Base-by-base conservation (phyloP, 169 alveolate species). In the Theileria annulata region DNA sequence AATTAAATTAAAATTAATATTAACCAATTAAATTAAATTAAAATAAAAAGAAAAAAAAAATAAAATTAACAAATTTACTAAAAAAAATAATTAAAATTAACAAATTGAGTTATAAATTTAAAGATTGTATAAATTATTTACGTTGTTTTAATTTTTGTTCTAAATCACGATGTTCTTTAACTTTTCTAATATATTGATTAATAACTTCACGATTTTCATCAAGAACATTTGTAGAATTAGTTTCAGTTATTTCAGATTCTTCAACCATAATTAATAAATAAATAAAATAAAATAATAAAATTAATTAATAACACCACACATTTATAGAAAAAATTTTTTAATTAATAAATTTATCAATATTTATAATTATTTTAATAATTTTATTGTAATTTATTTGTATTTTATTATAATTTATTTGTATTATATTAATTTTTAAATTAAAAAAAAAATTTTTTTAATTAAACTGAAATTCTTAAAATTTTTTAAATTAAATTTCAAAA, bases 111-210 rank as follows among this genome's bases (percentile, higher is more conserved):
- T n/a, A n/a, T n/a, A n/a, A n/a, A n/a, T n/a, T n/a, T n/a, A n/a
- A n/a, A n/a, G n/a, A n/a, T n/a, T n/a, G n/a, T n/a, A n/a, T n/a
- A n/a, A n/a, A n/a, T 37, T 10, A 80, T 76, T 27, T 71, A 83
- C 90, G 68, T 47, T 83, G 76, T 27, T 83, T 83, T n/a, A 83
- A 42, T 15, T 76, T 75, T 17, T 63, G 15, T 49, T 83, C 90
- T 47, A 83, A 30, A 3, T 83, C 90, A 63, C 85, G 75, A 31
- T 83, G 90, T 63, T 83, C 90, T 37, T 47, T 62, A 42, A 83
- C 90, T 69, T 76, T 75, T 70, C 76, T 74, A 58, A 83, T 71
- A 47, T 77, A 83, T 75, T 83, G 90, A 27, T 37, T 63, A 5
- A 83, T 77, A 15, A 75, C 85, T 49, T 83, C 90, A 15, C 90